A percentile compares a stretch with the other conserved stretches of the same genome.
Conservation (phyloP, 2,329 filamentous ascomycete species). For the Trichophaea hybrida region DNA sequence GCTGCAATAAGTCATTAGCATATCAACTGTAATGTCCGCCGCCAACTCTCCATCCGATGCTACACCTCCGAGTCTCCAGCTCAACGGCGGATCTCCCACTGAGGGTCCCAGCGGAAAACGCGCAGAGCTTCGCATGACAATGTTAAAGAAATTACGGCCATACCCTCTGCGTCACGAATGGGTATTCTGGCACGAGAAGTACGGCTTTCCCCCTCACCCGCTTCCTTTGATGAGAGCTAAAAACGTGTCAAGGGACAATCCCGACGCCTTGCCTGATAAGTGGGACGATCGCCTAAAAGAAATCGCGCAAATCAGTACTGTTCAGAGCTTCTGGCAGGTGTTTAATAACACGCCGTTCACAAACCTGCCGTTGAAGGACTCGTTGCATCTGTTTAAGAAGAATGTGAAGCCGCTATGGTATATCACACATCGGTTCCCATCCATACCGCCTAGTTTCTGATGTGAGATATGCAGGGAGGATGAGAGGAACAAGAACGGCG, state of each 20-base stretch:
- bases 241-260: slow-evolving; percentile 11
- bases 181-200: slow-evolving; percentile 37
- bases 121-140: slow-evolving; percentile 32
- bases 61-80: slow-evolving; percentile 11
- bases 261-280: slow-evolving; percentile 15
- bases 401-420: slow-evolving; percentile 60
- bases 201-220: slow-evolving; percentile 22
- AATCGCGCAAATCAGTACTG: slow-evolving; percentile 25
- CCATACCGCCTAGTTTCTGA: no score
- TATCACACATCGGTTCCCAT: background rate
- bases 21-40: background rate
- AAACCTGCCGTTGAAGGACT: slow-evolving; percentile 61
- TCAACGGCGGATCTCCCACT: slow-evolving; percentile 24
- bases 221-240: slow-evolving; percentile 6
- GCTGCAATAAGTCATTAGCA: no score
- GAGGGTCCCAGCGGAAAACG: slow-evolving; percentile 24
- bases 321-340: slow-evolving; percentile 61
- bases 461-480: slow-evolving; percentile 43
- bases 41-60: no score
- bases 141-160: slow-evolving; percentile 35
- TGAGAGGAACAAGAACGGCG: slow-evolving; percentile 68
- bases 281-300: slow-evolving; percentile 27
- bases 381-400: slow-evolving; percentile 64
- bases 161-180: slow-evolving; percentile 37
- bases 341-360: slow-evolving; percentile 68